Conservation (phyloP, 2,329 filamentous ascomycete species). For the Botryotinia calthae region DNA sequence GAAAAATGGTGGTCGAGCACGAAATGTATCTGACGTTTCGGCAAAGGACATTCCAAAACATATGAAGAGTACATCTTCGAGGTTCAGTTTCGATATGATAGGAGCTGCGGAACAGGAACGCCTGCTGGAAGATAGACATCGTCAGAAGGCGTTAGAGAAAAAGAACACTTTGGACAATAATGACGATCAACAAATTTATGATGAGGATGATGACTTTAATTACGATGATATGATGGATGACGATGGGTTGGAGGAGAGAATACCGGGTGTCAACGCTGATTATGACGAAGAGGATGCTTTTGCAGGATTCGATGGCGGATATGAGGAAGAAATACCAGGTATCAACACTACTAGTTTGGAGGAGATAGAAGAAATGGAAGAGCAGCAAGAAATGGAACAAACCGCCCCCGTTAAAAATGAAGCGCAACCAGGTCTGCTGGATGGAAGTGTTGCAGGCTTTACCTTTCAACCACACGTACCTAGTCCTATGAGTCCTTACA, state of each 20-base stretch:
- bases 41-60: constrained; percentile 52
- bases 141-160: constrained; percentile 63
- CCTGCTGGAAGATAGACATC: constrained; percentile 69
- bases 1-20: constrained; percentile 42
- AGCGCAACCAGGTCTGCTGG: constrained; percentile 20
- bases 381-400: constrained; percentile 19
- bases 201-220: constrained; percentile 58
- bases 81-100: constrained; percentile 80
- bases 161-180: constrained; percentile 43
- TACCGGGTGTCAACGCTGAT: constrained; percentile 56
- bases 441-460: constrained; percentile 32
- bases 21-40: constrained; percentile 52
- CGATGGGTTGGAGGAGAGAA: constrained; percentile 59
- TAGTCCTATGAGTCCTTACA: constrained; percentile 52
- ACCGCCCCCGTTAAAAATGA: constrained; percentile 10
- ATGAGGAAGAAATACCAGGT: constrained; percentile 25
- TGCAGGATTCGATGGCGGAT: constrained; percentile 26
- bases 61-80: constrained; percentile 74
- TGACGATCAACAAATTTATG: constrained; percentile 38
- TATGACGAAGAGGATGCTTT: constrained; percentile 34
- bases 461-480: constrained; percentile 45
- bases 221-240: constrained; percentile 56
- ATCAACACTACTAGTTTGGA: constrained; percentile 29
- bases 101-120: constrained; percentile 67
- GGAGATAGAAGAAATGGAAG: constrained; percentile 42